Evolutionary conservation across 208 protist species (phyloP).

Genomic region (Wallacemonas sp.): DNA sequence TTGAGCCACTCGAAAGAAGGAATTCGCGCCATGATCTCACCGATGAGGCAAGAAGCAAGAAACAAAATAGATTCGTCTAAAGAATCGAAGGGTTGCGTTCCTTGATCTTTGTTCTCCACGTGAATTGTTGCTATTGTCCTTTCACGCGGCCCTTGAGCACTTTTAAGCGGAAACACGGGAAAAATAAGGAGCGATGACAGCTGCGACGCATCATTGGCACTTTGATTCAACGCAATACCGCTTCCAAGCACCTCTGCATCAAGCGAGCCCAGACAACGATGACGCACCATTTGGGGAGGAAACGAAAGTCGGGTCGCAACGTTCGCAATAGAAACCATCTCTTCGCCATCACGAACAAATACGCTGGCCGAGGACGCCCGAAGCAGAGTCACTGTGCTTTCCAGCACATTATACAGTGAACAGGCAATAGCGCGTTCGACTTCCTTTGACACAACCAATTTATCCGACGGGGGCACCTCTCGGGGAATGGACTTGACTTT

Average conservation of each 20-base stretch:
- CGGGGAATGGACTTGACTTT: conserved; percentile 41
- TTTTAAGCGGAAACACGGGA: conserved; percentile 46
- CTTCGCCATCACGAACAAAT: conserved; percentile 70
- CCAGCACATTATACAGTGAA: conserved; percentile 81
- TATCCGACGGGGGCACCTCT: conserved; percentile 24
- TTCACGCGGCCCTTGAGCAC: conserved; percentile 9
- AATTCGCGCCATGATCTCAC: conserved; percentile 74
- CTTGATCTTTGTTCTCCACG: conserved; percentile 64
- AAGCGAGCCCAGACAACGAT: conserved; percentile 63
- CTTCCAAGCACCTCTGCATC: conserved; percentile 83
- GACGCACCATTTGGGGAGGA: conserved; percentile 71
- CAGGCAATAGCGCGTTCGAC: conserved; percentile 58
- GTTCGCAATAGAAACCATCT: conserved; percentile 87
- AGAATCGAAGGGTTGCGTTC: conserved; percentile 48
- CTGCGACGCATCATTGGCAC: conserved; percentile 38
- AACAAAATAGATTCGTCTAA: conserved; percentile 67
- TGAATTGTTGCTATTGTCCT: conserved; percentile 63
- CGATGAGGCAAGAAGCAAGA: conserved; percentile 59
- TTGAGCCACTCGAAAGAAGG: conserved; percentile 74
- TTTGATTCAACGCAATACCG: conserved; percentile 80
- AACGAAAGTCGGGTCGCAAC: conserved; percentile 65
- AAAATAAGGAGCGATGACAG: conserved; percentile 67
- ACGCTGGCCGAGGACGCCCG: conserved; percentile 64
- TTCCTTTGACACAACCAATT: conserved; percentile 61
- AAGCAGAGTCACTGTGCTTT: conserved; percentile 48